These are phyloP conservation scores for Mallotus japonicus DNA, from an alignment of 441 rosid genomes.

Conservation along the genomic window DNA sequence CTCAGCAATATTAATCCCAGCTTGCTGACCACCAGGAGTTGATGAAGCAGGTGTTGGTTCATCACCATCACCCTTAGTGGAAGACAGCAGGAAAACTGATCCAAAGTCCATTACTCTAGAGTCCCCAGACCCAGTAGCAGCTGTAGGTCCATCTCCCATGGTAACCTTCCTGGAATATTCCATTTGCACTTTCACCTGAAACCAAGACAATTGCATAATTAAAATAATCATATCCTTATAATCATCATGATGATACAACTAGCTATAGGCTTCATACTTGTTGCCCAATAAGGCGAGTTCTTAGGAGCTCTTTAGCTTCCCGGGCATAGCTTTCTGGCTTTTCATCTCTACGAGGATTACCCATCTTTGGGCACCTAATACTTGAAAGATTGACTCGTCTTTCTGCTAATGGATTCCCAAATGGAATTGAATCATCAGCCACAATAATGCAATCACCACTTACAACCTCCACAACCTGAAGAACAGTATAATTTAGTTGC, in stretches of 20 bases:
- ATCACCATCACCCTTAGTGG: slow-evolving; percentile 55
- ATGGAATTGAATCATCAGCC: slow-evolving; percentile 89
- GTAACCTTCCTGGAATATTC: slow-evolving; percentile 84
- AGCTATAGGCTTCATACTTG: slow-evolving; percentile 43
- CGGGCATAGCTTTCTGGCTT: slow-evolving; percentile 89
- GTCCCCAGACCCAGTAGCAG: slow-evolving; percentile 53
- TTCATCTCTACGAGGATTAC: slow-evolving; percentile 85
- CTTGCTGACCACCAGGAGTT: slow-evolving; percentile 43
- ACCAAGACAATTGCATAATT: slow-evolving; percentile 7
- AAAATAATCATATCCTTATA: neutral
- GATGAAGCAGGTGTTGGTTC: slow-evolving; percentile 53
- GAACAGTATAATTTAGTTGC: slow-evolving; percentile 21
- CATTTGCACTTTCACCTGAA: slow-evolving; percentile 87
- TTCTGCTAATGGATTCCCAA: slow-evolving; percentile 85
- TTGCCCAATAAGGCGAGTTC: slow-evolving; percentile 73
- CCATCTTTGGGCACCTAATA: slow-evolving; percentile 86
- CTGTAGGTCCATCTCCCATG: slow-evolving; percentile 55
- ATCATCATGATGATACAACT: slow-evolving; percentile 2
- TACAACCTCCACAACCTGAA: slow-evolving; percentile 92
- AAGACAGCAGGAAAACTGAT: slow-evolving; percentile 69
- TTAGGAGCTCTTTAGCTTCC: slow-evolving; percentile 80
- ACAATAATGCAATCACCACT: slow-evolving; percentile 94
- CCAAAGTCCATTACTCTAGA: slow-evolving; percentile 86
- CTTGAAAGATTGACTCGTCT: slow-evolving; percentile 91
- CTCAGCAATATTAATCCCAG: slow-evolving; percentile 80